Conservation (phyloP, 805 yeast species). For the Saccharomyces jurei region DNA sequence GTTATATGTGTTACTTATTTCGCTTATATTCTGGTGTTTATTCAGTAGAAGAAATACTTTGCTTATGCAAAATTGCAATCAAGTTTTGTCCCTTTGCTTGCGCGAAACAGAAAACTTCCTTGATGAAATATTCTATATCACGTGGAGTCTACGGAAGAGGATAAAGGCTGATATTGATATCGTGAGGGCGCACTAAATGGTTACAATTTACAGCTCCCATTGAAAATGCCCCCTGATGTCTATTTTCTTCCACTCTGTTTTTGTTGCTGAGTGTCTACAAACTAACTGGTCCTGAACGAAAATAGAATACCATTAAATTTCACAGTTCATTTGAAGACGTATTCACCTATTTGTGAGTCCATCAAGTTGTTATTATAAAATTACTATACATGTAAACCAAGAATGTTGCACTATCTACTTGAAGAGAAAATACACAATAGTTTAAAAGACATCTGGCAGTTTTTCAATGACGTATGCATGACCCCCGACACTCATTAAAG, state of each 20-base stretch:
- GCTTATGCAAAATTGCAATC: not conserved
- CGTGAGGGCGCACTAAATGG: too few relatives aligned
- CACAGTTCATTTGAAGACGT: not conserved
- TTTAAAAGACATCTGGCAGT: slow-evolving; percentile 81
- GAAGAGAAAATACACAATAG: not conserved
- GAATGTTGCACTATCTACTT: not conserved
- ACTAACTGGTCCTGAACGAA: not conserved
- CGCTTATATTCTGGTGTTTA: not conserved
- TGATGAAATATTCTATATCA: not conserved
- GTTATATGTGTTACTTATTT: not conserved
- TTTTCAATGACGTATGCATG: slow-evolving; percentile 89
- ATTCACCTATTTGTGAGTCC: not conserved
- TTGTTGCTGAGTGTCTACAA: not conserved
- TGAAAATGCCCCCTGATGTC: not conserved
- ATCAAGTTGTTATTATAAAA: not conserved
- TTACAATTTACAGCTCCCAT: not conserved
- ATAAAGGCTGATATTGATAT: not conserved
- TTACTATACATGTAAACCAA: not conserved
- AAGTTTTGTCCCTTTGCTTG: not conserved
- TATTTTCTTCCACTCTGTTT: not conserved
- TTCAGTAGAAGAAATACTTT: not conserved
- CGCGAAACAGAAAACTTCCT: not conserved
- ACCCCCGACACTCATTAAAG: slow-evolving; percentile 92
- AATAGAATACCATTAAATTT: not conserved
- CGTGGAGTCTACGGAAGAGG: not conserved